These are phyloP conservation scores for Sclerotinia minor DNA, from an alignment of 2,329 filamentous ascomycete genomes.

Conservation along the genomic window DNA sequence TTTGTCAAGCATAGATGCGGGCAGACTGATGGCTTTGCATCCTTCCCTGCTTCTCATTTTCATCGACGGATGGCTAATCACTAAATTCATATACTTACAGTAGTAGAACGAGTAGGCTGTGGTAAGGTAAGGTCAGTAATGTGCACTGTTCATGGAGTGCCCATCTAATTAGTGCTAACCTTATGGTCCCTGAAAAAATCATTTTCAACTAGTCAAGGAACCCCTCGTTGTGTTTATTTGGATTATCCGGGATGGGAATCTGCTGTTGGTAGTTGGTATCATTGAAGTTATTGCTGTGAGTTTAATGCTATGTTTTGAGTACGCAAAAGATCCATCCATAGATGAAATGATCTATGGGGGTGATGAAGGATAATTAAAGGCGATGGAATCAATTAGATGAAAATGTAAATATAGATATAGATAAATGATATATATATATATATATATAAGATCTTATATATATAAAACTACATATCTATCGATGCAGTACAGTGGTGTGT, in stretches of 20 bases:
- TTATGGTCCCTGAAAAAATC: not conserved
- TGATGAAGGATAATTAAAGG: not conserved
- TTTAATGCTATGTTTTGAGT: no score
- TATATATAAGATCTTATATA: no score
- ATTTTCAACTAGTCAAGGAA: not conserved
- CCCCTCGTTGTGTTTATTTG: not conserved
- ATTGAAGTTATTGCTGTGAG: not conserved
- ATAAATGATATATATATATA: no score
- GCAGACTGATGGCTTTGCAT: not conserved
- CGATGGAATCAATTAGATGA: not conserved
- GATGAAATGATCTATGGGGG: not conserved
- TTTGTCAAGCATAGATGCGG: not conserved
- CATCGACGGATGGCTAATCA: not conserved
- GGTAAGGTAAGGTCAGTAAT: not conserved
- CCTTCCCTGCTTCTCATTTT: not conserved
- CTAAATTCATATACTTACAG: not conserved
- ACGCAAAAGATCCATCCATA: not conserved
- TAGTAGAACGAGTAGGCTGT: not conserved
- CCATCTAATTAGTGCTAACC: not conserved
- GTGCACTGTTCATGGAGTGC: constrained; percentile 14
- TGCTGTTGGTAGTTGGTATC: not conserved
- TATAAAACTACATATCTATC: no score
- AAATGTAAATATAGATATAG: no score
- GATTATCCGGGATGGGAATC: not conserved
- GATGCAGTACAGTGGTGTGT: no score